Evolutionary conservation across 176 grass and related monocot species (phyloP).

Genomic region (Juncus effusus): DNA sequence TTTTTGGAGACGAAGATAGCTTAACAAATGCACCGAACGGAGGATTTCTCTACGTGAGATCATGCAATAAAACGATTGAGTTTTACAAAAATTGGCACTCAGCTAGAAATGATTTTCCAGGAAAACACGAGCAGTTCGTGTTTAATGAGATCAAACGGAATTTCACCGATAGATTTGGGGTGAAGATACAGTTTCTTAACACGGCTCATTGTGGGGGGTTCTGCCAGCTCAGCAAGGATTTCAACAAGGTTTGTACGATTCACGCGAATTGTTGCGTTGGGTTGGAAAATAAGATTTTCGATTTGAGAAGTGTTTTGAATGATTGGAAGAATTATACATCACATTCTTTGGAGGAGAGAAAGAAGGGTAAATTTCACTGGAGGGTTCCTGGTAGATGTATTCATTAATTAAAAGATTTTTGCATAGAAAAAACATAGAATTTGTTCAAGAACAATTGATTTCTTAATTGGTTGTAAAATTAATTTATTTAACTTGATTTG

Average conservation of each 20-base stretch:
- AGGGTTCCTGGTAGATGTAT: slow-evolving; percentile 25
- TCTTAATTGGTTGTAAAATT: too few relatives aligned
- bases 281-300: slow-evolving; percentile 47
- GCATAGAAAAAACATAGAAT: too few relatives aligned
- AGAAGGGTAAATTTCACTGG: slow-evolving; percentile 30
- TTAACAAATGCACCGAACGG: slow-evolving; percentile 56
- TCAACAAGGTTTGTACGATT: slow-evolving; percentile 59
- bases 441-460: too few relatives aligned
- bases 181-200: slow-evolving; percentile 63
- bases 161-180: slow-evolving; percentile 24
- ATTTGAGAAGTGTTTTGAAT: slow-evolving; percentile 46
- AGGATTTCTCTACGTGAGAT: slow-evolving; percentile 59
- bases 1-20: slow-evolving; percentile 48
- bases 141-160: slow-evolving; percentile 31
- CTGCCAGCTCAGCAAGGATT: slow-evolving; percentile 59
- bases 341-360: slow-evolving; percentile 17
- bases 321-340: slow-evolving; percentile 68
- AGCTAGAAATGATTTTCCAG: slow-evolving; percentile 35
- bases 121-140: slow-evolving; percentile 63
- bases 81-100: slow-evolving; percentile 66
- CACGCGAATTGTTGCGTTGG: slow-evolving; percentile 88
- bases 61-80: slow-evolving; percentile 37
- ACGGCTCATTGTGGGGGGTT: slow-evolving; percentile 69
- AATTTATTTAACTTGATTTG: too few relatives aligned
- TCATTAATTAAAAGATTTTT: too few relatives aligned